Conservation (phyloP, 208 protist genomes). For the Strigomonas culicis region DNA sequence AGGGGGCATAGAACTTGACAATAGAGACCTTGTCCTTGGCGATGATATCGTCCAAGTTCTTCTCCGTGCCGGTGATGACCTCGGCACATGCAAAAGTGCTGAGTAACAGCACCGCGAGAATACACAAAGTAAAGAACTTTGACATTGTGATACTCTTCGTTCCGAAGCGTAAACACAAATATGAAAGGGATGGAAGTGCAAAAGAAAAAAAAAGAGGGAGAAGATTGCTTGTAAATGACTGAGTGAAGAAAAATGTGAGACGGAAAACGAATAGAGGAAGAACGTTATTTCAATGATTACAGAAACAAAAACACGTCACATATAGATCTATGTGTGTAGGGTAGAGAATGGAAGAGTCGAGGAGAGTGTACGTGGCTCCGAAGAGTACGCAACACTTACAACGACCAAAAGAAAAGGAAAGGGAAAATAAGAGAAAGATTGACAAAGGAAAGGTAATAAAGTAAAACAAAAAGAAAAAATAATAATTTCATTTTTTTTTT, state of each 20-base stretch:
- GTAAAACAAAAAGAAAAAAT: conserved; percentile 22
- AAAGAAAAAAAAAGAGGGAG: conserved; percentile 6
- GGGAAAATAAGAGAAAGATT: not conserved
- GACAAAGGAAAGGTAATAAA: conserved; percentile 15
- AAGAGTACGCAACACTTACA: not conserved
- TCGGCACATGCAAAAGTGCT: conserved; percentile 21
- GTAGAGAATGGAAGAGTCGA: not conserved
- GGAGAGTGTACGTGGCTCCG: not conserved
- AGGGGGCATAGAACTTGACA: conserved; percentile 94
- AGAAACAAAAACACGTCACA: not conserved
- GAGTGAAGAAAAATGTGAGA: conserved; percentile 2
- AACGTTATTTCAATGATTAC: not conserved
- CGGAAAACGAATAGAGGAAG: not conserved
- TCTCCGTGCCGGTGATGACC: conserved; percentile 47
- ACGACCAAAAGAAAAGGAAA: no score
- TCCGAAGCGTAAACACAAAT: not conserved
- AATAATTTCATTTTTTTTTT: conserved; percentile 2
- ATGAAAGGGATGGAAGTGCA: conserved; percentile 18
- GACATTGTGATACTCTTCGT: not conserved
- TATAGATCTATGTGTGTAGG: not conserved
- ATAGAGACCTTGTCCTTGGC: conserved; percentile 43
- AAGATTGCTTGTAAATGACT: not conserved
- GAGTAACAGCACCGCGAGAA: no score
- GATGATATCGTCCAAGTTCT: conserved; percentile 65
- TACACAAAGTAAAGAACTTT: conserved; percentile 4